Conservation (phyloP, 2,329 filamentous ascomycete genomes). For the Xylaria sp. region DNA sequence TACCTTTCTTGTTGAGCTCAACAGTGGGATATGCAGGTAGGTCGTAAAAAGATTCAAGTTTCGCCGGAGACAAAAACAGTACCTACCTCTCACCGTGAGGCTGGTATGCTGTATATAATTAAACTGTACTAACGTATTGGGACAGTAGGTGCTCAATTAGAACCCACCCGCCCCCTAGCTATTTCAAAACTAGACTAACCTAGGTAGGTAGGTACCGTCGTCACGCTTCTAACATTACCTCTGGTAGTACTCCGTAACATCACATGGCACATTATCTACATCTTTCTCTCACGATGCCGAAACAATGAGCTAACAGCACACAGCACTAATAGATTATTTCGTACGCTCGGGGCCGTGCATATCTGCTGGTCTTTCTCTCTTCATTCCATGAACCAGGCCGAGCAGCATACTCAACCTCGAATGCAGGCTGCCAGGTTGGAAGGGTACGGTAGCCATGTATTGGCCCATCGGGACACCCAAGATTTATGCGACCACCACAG, state of each 20-base stretch:
- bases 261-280: too few relatives aligned
- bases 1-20: neutral
- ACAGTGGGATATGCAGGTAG: neutral
- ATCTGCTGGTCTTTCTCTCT: neutral
- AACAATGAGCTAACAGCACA: constrained; percentile 35
- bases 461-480: constrained; percentile 88
- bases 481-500: constrained; percentile 81
- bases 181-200: too few relatives aligned
- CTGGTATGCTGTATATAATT: neutral
- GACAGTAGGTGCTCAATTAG: too few relatives aligned
- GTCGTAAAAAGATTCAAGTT: neutral
- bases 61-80: neutral
- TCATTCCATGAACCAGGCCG: constrained; percentile 10
- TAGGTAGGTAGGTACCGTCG: too few relatives aligned
- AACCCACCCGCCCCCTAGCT: too few relatives aligned
- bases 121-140: too few relatives aligned
- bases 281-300: neutral
- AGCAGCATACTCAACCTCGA: constrained; percentile 35
- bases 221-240: too few relatives aligned
- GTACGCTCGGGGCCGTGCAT: neutral
- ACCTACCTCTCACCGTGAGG: neutral
- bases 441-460: constrained; percentile 71
- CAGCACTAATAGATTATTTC: neutral
- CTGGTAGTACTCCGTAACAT: too few relatives aligned
- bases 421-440: constrained; percentile 50